Evolutionary conservation across 1,284 basidiomycete species (phyloP).

Genomic region (Cystobasidium sp.): DNA sequence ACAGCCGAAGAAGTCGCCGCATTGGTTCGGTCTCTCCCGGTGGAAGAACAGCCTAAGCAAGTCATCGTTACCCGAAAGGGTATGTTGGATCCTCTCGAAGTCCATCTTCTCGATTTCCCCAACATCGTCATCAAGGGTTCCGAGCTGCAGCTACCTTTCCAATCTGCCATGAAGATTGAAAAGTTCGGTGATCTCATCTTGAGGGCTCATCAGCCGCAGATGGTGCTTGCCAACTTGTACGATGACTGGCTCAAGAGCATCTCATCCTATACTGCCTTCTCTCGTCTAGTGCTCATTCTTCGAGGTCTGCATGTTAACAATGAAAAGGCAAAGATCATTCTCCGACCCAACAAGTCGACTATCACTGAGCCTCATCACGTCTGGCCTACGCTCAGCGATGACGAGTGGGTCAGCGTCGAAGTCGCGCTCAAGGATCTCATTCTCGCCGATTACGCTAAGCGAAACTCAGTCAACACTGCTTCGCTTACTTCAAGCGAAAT

Average conservation of each 20-base stretch:
- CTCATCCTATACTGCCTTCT: conserved; percentile 98
- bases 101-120: conserved; percentile 96
- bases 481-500: conserved; percentile 96
- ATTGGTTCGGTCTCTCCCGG: conserved; percentile 91
- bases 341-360: conserved; percentile 67
- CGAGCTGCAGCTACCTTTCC: conserved; percentile 97
- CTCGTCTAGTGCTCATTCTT: conserved; percentile 90
- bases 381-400: conserved; percentile 92
- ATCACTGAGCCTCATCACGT: conserved; percentile 97
- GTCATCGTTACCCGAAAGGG: conserved; percentile 99
- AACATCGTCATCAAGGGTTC: conserved; percentile 99
- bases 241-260: conserved; percentile 99
- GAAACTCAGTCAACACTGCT: conserved; percentile 98
- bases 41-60: conserved; percentile 99
- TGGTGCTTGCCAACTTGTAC: conserved; percentile 98
- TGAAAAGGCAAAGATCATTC: conserved; percentile 85
- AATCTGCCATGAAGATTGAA: conserved; percentile 99
- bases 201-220: conserved; percentile 97
- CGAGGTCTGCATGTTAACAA: conserved; percentile 99
- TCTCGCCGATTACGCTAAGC: conserved; percentile 90
- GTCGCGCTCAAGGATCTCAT: conserved; percentile 73
- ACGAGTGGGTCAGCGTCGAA: conserved; percentile 99
- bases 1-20: conserved; percentile 99
- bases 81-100: conserved; percentile 88
- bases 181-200: conserved; percentile 89